Conservation (phyloP, 805 yeast species). For the Kodamaea leandrae region DNA sequence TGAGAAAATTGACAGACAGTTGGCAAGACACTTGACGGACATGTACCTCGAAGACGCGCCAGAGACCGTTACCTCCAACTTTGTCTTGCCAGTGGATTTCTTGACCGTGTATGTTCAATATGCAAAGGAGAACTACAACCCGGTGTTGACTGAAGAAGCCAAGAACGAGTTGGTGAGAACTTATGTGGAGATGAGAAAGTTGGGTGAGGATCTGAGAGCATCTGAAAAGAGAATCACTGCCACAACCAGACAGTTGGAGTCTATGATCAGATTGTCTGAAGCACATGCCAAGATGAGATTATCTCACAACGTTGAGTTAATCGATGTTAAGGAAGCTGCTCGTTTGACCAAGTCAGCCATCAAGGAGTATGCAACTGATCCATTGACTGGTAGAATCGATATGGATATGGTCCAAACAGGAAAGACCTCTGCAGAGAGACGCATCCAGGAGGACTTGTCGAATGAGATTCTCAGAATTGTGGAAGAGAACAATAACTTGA, state of each 20-base stretch:
- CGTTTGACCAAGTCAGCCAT: constrained; percentile 90
- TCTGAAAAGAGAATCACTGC: constrained; percentile 94
- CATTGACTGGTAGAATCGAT: constrained; percentile 92
- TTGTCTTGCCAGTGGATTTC: constrained; percentile 81
- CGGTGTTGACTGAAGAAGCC: constrained; percentile 77
- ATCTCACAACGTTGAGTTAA: constrained; percentile 62
- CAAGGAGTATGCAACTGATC: constrained; percentile 98
- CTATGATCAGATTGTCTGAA: constrained; percentile 91
- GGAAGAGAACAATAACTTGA: constrained; percentile 44
- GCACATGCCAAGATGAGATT: constrained; percentile 98
- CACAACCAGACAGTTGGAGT: constrained; percentile 93
- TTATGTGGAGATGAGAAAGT: constrained; percentile 89
- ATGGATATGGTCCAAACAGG: constrained; percentile 98
- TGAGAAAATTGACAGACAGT: constrained; percentile 74
- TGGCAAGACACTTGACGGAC: constrained; percentile 86
- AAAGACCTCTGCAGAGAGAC: constrained; percentile 81
- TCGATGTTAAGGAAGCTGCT: constrained; percentile 91
- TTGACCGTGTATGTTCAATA: constrained; percentile 87
- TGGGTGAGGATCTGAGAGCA: constrained; percentile 87
- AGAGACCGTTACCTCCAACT: constrained; percentile 62
- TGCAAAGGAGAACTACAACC: constrained; percentile 82
- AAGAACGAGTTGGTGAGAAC: constrained; percentile 80
- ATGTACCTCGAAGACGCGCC: constrained; percentile 90
- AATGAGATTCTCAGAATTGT: constrained; percentile 57
- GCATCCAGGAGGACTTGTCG: constrained; percentile 67